Percentiles rank a stretch among this genome's conserved stretches.
phyloP scores from a whole-genome alignment of 2,329 filamentous ascomycete species.

The Sporothrix inflata region DNA sequence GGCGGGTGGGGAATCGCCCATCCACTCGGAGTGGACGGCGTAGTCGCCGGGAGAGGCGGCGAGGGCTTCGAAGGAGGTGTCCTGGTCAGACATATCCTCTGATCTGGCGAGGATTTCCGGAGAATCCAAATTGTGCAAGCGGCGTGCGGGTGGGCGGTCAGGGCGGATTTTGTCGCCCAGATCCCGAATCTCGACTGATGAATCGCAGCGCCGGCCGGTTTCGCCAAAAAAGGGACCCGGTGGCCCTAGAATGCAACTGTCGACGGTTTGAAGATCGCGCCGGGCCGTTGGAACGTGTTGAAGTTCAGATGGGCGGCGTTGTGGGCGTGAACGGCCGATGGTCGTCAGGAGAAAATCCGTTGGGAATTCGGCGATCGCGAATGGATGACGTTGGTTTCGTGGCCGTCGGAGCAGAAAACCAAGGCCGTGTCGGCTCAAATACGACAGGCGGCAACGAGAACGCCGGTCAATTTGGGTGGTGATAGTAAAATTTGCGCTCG shows the following conservation, averaged over 20 bases:
- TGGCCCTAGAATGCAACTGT: neutral
- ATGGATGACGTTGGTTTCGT: conserved; percentile 13
- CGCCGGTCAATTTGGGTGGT: neutral
- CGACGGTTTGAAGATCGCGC: neutral
- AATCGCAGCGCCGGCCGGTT: neutral
- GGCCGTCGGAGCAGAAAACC: neutral
- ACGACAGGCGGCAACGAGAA: neutral
- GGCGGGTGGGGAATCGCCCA: conserved; percentile 35
- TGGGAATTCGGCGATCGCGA: conserved; percentile 12
- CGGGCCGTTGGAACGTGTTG: conserved; percentile 11
- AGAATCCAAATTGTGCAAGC: neutral
- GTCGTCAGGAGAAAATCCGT: conserved; percentile 17
- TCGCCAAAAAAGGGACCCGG: neutral
- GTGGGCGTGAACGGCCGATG: neutral
- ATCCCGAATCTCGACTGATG: conserved; percentile 4
- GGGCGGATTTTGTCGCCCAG: neutral
- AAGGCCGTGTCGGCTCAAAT: neutral
- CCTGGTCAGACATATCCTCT: conserved; percentile 33
- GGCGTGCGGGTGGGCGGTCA: conserved; percentile 5
- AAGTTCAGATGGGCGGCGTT: neutral
- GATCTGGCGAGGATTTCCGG: neutral
- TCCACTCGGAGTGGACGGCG: conserved; percentile 36
- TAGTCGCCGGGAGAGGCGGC: conserved; percentile 35
- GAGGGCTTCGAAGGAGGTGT: conserved; percentile 35
- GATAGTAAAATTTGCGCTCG: neutral